Percentiles rank a stretch among this genome's conserved stretches.
These are phyloP conservation scores for Microdochium trichocladiopsis DNA, from an alignment of 2,329 filamentous ascomycete genomes.

Conservation along the genomic window DNA sequence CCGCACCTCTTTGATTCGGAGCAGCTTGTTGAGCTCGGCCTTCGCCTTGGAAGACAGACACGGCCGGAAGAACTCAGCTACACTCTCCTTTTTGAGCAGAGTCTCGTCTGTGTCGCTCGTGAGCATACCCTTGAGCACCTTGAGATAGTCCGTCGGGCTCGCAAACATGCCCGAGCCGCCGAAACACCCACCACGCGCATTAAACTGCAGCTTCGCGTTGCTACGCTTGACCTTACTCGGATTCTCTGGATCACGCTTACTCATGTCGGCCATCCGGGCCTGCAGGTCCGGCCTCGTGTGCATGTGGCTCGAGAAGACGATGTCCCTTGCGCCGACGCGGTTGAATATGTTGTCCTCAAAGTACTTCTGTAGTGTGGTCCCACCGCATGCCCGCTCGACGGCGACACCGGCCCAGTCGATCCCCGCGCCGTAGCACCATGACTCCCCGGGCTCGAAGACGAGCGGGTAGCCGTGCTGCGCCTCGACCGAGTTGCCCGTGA, in stretches of 20 bases:
- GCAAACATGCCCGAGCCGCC: constrained; percentile 10
- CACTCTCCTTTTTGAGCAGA: constrained; percentile 4
- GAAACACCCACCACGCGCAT: constrained; percentile 10
- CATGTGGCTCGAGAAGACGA: constrained; percentile 9
- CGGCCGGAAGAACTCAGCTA: constrained; percentile 10
- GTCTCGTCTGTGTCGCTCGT: constrained; percentile 5
- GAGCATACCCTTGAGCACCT: constrained; percentile 9
- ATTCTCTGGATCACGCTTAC: constrained; percentile 10
- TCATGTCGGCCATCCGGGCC: constrained; percentile 9
- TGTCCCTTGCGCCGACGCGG: constrained; percentile 6
- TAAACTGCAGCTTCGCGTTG: constrained; percentile 8
- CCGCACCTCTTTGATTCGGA: constrained; percentile 6
- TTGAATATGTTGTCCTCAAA: constrained; percentile 10
- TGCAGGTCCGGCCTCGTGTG: constrained; percentile 8
- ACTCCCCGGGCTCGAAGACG: constrained; percentile 32
- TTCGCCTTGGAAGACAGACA: constrained; percentile 9
- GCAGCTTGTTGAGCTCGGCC: constrained; percentile 4
- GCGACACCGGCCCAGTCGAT: constrained; percentile 32
- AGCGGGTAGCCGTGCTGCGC: constrained; percentile 28
- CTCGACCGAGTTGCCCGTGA: constrained; percentile 7
- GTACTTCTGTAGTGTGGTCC: constrained; percentile 7
- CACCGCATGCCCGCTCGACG: constrained; percentile 9
- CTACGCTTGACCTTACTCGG: constrained; percentile 5
- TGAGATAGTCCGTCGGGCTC: constrained; percentile 8
- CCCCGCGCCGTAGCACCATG: constrained; percentile 32